Conservation (phyloP, 2,329 filamentous ascomycete genomes). For the Cordyceps tenuipes region DNA sequence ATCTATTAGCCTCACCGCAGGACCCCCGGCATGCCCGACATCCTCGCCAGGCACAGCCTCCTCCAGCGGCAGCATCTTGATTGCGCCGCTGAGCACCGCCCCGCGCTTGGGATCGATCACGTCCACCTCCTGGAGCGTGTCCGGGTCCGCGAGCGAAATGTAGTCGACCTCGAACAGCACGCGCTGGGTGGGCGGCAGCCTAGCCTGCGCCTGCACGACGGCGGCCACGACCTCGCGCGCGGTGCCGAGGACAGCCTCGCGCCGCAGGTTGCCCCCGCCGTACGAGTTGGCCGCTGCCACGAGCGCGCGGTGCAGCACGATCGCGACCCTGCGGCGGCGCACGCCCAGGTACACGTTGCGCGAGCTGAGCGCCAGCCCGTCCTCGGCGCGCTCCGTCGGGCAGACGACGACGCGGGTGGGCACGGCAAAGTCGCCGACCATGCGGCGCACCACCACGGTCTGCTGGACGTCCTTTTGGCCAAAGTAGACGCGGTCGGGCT, state of each 20-base stretch:
- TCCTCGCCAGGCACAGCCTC: conserved; percentile 62
- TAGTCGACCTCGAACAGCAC: conserved; percentile 82
- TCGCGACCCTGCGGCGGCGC: conserved; percentile 61
- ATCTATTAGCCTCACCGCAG: conserved; percentile 81
- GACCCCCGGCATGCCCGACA: conserved; percentile 62
- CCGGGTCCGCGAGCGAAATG: conserved; percentile 79
- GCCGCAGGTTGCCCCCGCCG: conserved; percentile 38
- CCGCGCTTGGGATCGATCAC: conserved; percentile 61
- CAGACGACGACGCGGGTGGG: conserved; percentile 66
- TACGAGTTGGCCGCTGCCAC: conserved; percentile 63
- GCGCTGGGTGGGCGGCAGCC: conserved; percentile 49
- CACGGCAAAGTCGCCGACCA: conserved; percentile 83
- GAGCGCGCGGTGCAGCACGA: conserved; percentile 63
- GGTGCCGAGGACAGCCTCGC: conserved; percentile 62
- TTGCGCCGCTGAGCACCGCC: conserved; percentile 78
- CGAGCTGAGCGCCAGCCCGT: conserved; percentile 85
- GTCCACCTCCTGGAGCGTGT: conserved; percentile 71
- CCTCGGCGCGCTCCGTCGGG: conserved; percentile 60
- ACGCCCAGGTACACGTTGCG: conserved; percentile 86
- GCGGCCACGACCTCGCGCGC: conserved; percentile 53
- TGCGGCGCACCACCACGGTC: conserved; percentile 76
- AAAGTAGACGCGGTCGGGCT: conserved; percentile 72
- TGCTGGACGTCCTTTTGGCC: conserved; percentile 98
- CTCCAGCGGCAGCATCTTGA: conserved; percentile 83
- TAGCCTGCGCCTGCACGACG: conserved; percentile 52